Conservation (phyloP, 2,329 filamentous ascomycete species). For the Exophiala bonariae region DNA sequence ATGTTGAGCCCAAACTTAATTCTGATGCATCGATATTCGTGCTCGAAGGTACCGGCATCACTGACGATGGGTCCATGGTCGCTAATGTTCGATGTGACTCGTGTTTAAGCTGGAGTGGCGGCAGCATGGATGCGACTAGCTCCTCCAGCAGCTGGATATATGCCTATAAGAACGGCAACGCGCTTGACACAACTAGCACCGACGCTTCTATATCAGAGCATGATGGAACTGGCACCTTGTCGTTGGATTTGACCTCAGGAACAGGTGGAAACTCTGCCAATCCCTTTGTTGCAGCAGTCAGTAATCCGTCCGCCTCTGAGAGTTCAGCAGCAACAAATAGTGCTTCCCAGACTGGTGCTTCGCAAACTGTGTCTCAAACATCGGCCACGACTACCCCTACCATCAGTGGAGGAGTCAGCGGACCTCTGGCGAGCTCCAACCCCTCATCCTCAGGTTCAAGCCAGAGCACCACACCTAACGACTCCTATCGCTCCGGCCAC, state of each 20-base stretch:
- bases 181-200: conserved; percentile 49
- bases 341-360: no score
- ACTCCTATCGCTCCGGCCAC: conserved; percentile 19
- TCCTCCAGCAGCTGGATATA: conserved; percentile 52
- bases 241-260: conserved; percentile 49
- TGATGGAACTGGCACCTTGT: conserved; percentile 42
- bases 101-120: conserved; percentile 54
- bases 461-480: conserved; percentile 3
- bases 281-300: conserved; percentile 30
- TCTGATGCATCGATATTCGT: conserved; percentile 46
- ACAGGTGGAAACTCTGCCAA: conserved; percentile 48
- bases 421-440: conserved; percentile 16
- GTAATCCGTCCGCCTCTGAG: conserved; percentile 4
- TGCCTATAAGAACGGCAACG: conserved; percentile 45
- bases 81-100: conserved; percentile 59
- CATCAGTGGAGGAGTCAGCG: conserved; percentile 17
- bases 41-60: conserved; percentile 55
- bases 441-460: conserved; percentile 14
- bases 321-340: conserved; percentile 8
- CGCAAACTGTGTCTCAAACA: background rate
- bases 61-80: conserved; percentile 50
- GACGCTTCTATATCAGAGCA: conserved; percentile 48
- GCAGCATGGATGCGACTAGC: conserved; percentile 50
- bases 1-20: conserved; percentile 45
- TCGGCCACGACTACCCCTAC: conserved; percentile 5